phyloP scores from a whole-genome alignment of 352 stramenopile genomes.

The Aphanomyces stellatus region DNA sequence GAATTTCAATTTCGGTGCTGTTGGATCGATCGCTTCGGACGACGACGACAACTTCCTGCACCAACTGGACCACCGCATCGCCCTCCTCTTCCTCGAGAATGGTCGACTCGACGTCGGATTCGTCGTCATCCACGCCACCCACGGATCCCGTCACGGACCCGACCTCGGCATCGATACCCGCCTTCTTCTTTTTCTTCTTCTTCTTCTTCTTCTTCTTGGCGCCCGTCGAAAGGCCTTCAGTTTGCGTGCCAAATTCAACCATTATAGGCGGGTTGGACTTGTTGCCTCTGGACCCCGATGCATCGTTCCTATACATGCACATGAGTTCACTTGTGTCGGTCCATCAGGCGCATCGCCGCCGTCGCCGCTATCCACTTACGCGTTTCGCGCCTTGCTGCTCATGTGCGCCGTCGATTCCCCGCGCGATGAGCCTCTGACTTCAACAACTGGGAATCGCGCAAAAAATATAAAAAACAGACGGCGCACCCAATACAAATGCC shows the following conservation, averaged over 20 bases:
- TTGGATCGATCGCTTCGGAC: conserved; percentile 18
- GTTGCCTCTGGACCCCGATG: neutral
- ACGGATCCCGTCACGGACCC: conserved; percentile 1
- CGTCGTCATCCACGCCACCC: conserved; percentile 12
- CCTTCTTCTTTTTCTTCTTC: conserved; percentile 23
- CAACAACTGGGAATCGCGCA: conserved; percentile 1
- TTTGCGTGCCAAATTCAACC: neutral
- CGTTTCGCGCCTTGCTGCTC: neutral
- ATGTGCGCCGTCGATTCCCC: neutral
- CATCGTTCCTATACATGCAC: neutral
- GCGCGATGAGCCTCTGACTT: neutral
- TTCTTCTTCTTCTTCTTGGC: conserved; percentile 27
- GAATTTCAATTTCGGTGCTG: conserved; percentile 14
- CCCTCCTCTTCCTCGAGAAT: conserved; percentile 4
- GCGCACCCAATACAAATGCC: too few species aligned
- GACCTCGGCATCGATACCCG: neutral
- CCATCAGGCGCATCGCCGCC: neutral
- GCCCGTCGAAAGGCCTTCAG: neutral
- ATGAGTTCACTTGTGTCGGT: too few species aligned
- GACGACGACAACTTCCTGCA: neutral
- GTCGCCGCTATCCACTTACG: neutral
- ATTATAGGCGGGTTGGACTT: too few species aligned
- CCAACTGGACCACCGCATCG: neutral
- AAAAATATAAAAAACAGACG: neutral
- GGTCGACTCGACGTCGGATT: conserved; percentile 4